phyloP scores from a whole-genome alignment of 2,329 filamentous ascomycete species.

The Ustilaginoidea virens region DNA sequence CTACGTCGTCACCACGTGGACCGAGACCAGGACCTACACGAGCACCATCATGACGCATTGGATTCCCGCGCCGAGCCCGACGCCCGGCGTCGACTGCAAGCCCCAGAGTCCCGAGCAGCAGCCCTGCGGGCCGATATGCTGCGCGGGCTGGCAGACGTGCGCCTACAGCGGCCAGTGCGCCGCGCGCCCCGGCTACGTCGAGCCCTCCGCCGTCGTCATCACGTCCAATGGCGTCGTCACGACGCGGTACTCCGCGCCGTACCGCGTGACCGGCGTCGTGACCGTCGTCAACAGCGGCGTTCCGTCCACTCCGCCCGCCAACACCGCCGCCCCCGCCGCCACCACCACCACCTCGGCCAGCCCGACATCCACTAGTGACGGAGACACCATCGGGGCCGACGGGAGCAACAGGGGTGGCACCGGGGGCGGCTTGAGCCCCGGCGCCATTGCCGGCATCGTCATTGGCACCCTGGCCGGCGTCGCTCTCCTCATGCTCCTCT shows the following conservation, averaged over 20 bases:
- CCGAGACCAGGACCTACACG: conserved; percentile 43
- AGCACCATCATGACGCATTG: conserved; percentile 39
- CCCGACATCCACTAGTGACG: conserved; percentile 29
- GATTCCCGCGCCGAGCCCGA: conserved; percentile 27
- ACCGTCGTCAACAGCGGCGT: conserved; percentile 37
- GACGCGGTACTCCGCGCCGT: conserved; percentile 36
- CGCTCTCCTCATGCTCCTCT: conserved; percentile 50
- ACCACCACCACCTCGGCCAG: conserved; percentile 36
- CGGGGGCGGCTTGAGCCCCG: conserved; percentile 41
- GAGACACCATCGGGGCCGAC: conserved; percentile 20
- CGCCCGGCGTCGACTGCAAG: conserved; percentile 30
- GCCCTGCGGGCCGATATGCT: conserved; percentile 56
- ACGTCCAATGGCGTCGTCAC: conserved; percentile 33
- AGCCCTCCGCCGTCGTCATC: conserved; percentile 25
- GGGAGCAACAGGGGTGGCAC: conserved; percentile 23
- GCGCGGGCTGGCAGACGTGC: conserved; percentile 54
- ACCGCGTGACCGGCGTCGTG: conserved; percentile 38
- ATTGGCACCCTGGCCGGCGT: conserved; percentile 57
- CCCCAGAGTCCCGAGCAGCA: conserved; percentile 37
- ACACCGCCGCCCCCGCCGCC: too few relatives aligned
- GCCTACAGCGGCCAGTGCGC: conserved; percentile 41
- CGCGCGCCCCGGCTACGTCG: conserved; percentile 32
- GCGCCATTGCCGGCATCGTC: conserved; percentile 69
- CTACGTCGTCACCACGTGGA: conserved; percentile 47
- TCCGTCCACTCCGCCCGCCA: conserved; percentile 28